Percentiles rank a stretch among this genome's conserved stretches.
phyloP scores from a whole-genome alignment of 306 rosid species.

The Pterocarpus santalinus region DNA sequence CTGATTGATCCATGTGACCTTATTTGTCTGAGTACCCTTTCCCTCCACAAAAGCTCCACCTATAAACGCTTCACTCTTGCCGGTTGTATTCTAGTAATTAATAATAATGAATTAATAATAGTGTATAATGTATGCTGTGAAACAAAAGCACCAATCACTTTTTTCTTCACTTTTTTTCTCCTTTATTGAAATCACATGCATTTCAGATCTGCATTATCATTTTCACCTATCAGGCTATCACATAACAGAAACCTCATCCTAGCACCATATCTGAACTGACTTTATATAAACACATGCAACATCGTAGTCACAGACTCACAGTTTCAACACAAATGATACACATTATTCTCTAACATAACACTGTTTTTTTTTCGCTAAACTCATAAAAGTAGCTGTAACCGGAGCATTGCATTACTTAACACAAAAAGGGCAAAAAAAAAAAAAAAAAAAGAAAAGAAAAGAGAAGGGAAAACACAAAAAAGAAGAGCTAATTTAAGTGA shows the following conservation, averaged over 20 bases:
- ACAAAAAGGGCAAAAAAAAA: conserved; percentile 18
- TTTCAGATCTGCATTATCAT: conserved; percentile 49
- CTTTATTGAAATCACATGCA: conserved; percentile 57
- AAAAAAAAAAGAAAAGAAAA: background rate
- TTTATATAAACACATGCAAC: conserved; percentile 24
- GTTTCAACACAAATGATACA: conserved; percentile 17
- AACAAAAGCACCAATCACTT: conserved; percentile 34
- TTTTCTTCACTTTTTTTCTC: conserved; percentile 12
- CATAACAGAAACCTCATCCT: conserved; percentile 31
- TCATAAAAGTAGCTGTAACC: conserved; percentile 4
- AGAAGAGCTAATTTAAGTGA: conserved; percentile 8
- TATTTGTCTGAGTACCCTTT: background rate
- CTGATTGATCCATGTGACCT: conserved; percentile 63
- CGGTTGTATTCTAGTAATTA: conserved; percentile 22
- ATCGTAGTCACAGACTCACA: conserved; percentile 11
- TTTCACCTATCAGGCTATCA: conserved; percentile 8
- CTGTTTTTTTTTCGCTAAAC: conserved; percentile 20
- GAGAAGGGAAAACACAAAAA: background rate
- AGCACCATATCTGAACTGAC: conserved; percentile 15
- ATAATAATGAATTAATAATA: background rate
- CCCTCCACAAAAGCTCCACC: conserved; percentile 32
- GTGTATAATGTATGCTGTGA: conserved; percentile 1
- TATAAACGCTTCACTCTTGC: conserved; percentile 45
- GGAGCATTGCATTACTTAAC: conserved; percentile 28
- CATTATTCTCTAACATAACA: conserved; percentile 18